Conservation (phyloP, 352 stramenopile species). For the Pilasporangium apinafurcum region DNA sequence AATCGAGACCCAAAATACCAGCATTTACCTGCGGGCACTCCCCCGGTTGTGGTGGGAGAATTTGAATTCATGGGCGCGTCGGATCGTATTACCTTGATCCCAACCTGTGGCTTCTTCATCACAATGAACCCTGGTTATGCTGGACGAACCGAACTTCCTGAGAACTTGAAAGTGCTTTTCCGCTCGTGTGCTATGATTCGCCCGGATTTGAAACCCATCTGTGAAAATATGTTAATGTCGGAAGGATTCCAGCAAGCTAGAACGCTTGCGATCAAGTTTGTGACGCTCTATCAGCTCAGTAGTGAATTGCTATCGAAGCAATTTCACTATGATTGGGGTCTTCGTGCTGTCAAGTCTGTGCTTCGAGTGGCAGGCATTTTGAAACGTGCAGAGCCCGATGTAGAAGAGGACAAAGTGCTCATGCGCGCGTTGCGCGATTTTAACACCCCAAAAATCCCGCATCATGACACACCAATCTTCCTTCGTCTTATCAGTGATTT, state of each 20-base stretch:
- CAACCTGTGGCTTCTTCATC: constrained; percentile 92
- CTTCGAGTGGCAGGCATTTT: constrained; percentile 82
- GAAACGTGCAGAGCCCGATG: constrained; percentile 72
- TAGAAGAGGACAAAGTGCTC: constrained; percentile 84
- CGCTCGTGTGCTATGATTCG: constrained; percentile 92
- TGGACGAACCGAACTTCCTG: constrained; percentile 78
- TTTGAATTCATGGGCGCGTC: constrained; percentile 87
- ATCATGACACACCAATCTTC: constrained; percentile 87
- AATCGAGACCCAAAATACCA: constrained; percentile 96
- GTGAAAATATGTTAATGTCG: constrained; percentile 88
- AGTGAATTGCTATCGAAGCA: constrained; percentile 85
- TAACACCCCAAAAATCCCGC: constrained; percentile 85
- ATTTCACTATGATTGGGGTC: constrained; percentile 89
- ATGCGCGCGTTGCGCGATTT: constrained; percentile 85
- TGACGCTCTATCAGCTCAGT: constrained; percentile 86
- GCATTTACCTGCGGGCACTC: constrained; percentile 88
- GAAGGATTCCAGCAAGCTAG: constrained; percentile 85
- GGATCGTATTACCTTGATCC: constrained; percentile 81
- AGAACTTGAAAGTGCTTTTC: constrained; percentile 91
- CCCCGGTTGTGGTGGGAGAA: constrained; percentile 82
- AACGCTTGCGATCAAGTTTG: constrained; percentile 90
- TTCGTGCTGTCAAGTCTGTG: constrained; percentile 87
- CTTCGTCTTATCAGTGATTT: constrained; percentile 81
- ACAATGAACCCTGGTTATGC: constrained; percentile 95
- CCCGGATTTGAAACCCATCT: constrained; percentile 90